phyloP scores from a whole-genome alignment of 345 rosid species.

The Passiflora organensis region DNA sequence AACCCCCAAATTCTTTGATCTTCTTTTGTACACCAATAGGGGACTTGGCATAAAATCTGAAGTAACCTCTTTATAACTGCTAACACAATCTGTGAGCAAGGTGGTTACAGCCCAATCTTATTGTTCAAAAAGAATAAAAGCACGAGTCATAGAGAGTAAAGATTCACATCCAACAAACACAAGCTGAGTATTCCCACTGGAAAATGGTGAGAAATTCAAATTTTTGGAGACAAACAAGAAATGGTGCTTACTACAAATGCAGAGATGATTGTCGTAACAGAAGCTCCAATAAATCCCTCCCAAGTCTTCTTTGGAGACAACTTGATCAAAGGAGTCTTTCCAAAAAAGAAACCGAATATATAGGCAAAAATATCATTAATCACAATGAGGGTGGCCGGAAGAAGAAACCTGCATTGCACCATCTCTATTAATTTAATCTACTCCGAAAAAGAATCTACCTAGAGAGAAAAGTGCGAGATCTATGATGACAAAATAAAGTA shows the following conservation, averaged over 20 bases:
- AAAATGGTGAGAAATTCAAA: neutral
- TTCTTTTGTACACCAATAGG: too few species aligned
- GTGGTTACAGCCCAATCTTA: neutral
- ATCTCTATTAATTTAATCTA: neutral
- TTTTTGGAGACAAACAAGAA: conserved; percentile 4
- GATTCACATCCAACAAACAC: neutral
- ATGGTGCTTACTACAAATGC: conserved; percentile 68
- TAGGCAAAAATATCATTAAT: conserved; percentile 91
- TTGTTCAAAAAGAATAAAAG: neutral
- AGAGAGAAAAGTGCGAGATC: neutral
- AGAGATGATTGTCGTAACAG: conserved; percentile 79
- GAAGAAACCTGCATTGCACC: conserved; percentile 71
- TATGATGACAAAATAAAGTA: neutral
- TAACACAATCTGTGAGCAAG: too few species aligned
- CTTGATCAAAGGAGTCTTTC: conserved; percentile 90
- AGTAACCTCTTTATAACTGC: too few species aligned
- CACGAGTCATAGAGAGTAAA: neutral
- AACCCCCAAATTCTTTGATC: too few species aligned
- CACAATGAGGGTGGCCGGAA: conserved; percentile 92
- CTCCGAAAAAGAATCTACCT: neutral
- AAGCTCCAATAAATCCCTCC: conserved; percentile 98
- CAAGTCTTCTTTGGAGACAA: conserved; percentile 97
- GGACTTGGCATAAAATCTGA: too few species aligned
- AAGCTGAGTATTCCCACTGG: neutral
- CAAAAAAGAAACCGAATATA: conserved; percentile 91